Conservation (phyloP, 176 grass and related monocot species). For the Puya raimondii region DNA sequence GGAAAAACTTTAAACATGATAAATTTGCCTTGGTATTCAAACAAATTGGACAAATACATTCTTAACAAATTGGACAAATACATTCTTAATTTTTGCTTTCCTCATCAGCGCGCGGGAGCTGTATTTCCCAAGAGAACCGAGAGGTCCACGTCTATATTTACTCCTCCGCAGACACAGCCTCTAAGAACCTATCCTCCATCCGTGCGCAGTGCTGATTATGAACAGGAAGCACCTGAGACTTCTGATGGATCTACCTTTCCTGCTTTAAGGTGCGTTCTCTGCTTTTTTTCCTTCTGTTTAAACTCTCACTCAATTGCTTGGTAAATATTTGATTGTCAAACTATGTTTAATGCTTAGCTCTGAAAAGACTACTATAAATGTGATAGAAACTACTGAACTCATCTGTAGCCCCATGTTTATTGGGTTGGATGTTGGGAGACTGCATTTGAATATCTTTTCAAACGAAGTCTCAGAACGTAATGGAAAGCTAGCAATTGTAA, state of each 20-base stretch:
- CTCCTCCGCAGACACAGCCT: conserved; percentile 50
- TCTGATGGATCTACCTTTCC: conserved; percentile 78
- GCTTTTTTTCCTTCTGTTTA: not conserved
- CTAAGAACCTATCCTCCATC: conserved; percentile 46
- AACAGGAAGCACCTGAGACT: conserved; percentile 72
- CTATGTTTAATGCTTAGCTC: no score
- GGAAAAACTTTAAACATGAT: not conserved
- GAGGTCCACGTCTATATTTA: conserved; percentile 64
- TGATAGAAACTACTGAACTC: no score
- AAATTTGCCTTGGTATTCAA: not conserved
- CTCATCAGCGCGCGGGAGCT: conserved; percentile 70
- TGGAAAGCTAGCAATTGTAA: no score
- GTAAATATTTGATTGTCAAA: no score
- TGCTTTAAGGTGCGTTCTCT: conserved; percentile 52
- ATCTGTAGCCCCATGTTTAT: no score
- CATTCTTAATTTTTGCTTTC: not conserved
- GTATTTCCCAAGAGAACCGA: conserved; percentile 81
- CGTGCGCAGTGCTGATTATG: conserved; percentile 59
- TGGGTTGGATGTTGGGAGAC: no score
- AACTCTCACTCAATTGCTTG: no score
- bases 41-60: not conserved
- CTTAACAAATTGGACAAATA: not conserved
- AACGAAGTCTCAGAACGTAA: no score
- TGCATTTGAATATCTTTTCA: no score
- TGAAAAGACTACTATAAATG: no score